phyloP scores from a whole-genome alignment of 768 basidiomycete species.

The Amanita subjunquillea region DNA sequence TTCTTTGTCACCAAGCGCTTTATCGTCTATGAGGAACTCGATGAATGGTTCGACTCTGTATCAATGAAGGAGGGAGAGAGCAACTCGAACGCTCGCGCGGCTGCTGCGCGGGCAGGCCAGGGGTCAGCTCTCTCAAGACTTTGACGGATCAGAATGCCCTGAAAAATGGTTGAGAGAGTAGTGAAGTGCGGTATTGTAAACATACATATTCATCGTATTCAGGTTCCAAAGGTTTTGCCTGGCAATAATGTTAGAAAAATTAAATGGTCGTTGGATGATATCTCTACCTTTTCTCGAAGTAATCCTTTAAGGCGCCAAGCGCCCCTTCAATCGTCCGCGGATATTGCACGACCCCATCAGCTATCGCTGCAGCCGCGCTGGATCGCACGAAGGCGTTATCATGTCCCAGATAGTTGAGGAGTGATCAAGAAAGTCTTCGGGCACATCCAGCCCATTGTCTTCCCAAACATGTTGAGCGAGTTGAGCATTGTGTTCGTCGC shows the following conservation, averaged over 20 bases:
- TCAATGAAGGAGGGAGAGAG: conserved; percentile 59
- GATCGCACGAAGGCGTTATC: conserved; percentile 72
- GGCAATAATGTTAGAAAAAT: not conserved
- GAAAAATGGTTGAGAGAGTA: conserved; percentile 4
- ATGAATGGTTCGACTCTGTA: conserved; percentile 66
- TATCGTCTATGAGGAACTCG: conserved; percentile 73
- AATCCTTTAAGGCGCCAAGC: conserved; percentile 45
- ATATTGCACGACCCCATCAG: conserved; percentile 66
- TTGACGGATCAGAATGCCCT: conserved; percentile 91
- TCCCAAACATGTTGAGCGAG: conserved; percentile 85
- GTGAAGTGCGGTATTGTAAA: conserved; percentile 2
- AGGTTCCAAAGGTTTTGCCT: conserved; percentile 82
- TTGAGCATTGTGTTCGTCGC: conserved; percentile 75
- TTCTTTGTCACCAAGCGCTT: conserved; percentile 80
- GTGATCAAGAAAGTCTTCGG: conserved; percentile 49
- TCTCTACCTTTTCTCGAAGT: conserved; percentile 75
- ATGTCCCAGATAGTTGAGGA: conserved; percentile 68
- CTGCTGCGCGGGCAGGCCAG: conserved; percentile 74
- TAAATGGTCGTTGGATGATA: not conserved
- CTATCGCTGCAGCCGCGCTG: conserved; percentile 61
- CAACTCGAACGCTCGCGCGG: conserved; percentile 54
- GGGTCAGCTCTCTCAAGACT: conserved; percentile 86
- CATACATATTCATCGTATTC: conserved; percentile 90
- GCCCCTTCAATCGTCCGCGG: conserved; percentile 43
- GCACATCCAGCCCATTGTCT: conserved; percentile 87